Evolutionary conservation across 1,284 basidiomycete genomes (phyloP).

Genomic region (Microbotryum saponariae): DNA sequence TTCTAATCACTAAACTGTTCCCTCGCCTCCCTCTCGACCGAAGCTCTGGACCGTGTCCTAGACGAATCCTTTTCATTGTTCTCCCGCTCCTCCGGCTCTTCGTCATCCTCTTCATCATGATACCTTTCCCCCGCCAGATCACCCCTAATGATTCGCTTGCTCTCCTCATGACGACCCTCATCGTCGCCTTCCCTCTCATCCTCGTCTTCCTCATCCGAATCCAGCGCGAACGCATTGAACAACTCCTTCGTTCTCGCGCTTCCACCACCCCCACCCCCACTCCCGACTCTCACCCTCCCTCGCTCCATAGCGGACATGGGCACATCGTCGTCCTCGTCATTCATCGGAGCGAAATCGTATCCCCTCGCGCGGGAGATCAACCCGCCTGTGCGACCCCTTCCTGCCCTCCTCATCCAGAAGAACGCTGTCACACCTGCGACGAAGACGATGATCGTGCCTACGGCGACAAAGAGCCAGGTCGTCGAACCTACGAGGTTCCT

Average conservation of each 20-base stretch:
- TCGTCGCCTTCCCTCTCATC: slow-evolving; percentile 34
- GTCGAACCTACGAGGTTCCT: slow-evolving; percentile 32
- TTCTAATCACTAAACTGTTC: too few relatives aligned
- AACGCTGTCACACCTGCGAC: slow-evolving; percentile 39
- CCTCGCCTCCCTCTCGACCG: too few relatives aligned
- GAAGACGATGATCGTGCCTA: slow-evolving; percentile 41
- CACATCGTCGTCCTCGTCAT: slow-evolving; percentile 40
- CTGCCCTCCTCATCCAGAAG: slow-evolving; percentile 37
- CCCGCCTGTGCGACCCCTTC: slow-evolving; percentile 20
- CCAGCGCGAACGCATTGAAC: slow-evolving; percentile 42
- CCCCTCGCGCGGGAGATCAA: slow-evolving; percentile 21
- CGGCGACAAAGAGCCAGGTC: slow-evolving; percentile 42
- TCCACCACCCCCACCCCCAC: slow-evolving; percentile 7
- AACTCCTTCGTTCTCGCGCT: slow-evolving; percentile 39
- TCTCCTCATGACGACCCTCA: not conserved
- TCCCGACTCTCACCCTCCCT: slow-evolving; percentile 18
- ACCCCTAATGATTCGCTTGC: too few relatives aligned
- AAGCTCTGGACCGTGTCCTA: too few relatives aligned
- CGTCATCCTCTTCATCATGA: too few relatives aligned
- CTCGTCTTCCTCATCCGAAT: slow-evolving; percentile 38
- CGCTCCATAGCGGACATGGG: slow-evolving; percentile 32
- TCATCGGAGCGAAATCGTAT: slow-evolving; percentile 41
- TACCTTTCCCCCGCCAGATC: too few relatives aligned
- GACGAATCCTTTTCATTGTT: too few relatives aligned
- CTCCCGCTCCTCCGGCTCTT: too few relatives aligned